phyloP scores from a whole-genome alignment of 2,329 filamentous ascomycete species.

The Botrytis aclada region DNA sequence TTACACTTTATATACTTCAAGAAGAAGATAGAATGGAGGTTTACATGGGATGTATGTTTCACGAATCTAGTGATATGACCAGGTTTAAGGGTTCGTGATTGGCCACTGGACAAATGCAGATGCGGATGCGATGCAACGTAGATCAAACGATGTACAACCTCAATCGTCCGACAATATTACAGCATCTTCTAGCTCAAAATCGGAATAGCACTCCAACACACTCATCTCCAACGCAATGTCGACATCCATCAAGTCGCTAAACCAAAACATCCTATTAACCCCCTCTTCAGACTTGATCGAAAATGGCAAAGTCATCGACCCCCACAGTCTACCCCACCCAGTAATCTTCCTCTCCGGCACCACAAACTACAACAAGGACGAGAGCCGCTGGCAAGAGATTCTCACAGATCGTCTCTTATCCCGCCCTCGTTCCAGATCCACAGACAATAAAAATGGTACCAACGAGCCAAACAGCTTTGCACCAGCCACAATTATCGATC shows the following conservation, averaged over 20 bases:
- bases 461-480: neutral
- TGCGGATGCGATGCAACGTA: neutral
- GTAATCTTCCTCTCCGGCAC: constrained; percentile 58
- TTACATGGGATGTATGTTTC: neutral
- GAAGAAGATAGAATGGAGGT: neutral
- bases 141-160: neutral
- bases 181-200: constrained; percentile 92
- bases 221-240: constrained; percentile 61
- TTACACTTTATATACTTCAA: neutral
- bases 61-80: too few species aligned
- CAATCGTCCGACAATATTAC: constrained; percentile 61
- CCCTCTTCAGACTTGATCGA: constrained; percentile 90
- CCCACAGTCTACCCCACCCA: constrained; percentile 48
- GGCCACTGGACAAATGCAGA: neutral
- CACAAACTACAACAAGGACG: constrained; percentile 40
- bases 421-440: constrained; percentile 77
- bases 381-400: constrained; percentile 32
- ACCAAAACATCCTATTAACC: constrained; percentile 54
- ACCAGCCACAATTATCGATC: constrained; percentile 56
- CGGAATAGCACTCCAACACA: constrained; percentile 52
- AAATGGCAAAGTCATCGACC: constrained; percentile 80
- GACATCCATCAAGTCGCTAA: constrained; percentile 39
- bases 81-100: neutral
- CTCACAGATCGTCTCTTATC: constrained; percentile 69
- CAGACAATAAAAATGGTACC: constrained; percentile 73